A percentile compares a stretch with the other conserved stretches of the same genome.
These are phyloP conservation scores for Nakazawaea wyomingensis DNA, from an alignment of 805 yeast genomes.

Conservation along the genomic window DNA sequence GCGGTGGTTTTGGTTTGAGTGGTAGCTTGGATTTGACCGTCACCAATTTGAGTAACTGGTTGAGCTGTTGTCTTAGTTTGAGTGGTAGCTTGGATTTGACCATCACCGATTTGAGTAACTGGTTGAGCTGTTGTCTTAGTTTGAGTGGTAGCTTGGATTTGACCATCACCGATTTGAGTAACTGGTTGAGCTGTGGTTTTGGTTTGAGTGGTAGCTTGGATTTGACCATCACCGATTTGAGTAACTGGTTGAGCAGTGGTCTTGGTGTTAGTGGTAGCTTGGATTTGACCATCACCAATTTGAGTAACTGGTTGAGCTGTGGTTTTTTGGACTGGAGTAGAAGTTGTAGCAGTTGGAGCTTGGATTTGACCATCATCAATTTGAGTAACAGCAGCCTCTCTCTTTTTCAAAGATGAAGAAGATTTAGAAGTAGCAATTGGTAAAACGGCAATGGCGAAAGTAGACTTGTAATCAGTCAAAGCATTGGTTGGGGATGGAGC, in stretches of 20 bases:
- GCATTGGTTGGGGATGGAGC: constrained; percentile 49
- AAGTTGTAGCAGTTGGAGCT: constrained; percentile 36
- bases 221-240: constrained; percentile 48
- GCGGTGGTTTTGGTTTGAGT: constrained; percentile 20
- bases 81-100: constrained; percentile 39
- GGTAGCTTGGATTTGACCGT: constrained; percentile 24
- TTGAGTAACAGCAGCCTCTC: constrained; percentile 44
- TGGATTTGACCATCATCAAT: constrained; percentile 62
- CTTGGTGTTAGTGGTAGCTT: constrained; percentile 26
- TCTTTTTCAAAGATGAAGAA: constrained; percentile 25
- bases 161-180: constrained; percentile 42
- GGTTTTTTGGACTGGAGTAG: constrained; percentile 30
- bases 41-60: constrained; percentile 37
- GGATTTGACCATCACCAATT: constrained; percentile 31
- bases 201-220: constrained; percentile 20
- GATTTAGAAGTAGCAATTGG: constrained; percentile 39
- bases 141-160: constrained; percentile 35
- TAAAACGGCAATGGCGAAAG: constrained; percentile 67
- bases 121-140: constrained; percentile 28
- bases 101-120: constrained; percentile 43
- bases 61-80: constrained; percentile 21
- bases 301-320: constrained; percentile 33
- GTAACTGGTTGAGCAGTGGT: constrained; percentile 30
- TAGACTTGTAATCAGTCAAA: constrained; percentile 46
- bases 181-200: constrained; percentile 19